Base-by-base conservation (phyloP, 164 flowering plant genomes). In the Tinospora cordifolia region DNA sequence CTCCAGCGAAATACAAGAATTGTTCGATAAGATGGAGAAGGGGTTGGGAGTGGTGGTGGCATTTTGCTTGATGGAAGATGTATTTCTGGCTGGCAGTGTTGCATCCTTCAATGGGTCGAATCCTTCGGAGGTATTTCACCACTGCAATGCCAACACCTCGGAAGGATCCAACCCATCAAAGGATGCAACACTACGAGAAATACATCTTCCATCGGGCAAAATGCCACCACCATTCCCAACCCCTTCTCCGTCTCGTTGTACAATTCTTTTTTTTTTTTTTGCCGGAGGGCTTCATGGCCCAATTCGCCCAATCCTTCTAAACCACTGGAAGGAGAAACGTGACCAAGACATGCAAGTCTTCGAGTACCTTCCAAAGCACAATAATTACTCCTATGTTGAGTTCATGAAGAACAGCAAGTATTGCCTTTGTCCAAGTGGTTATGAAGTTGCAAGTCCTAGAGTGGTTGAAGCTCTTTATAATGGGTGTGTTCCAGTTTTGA, bases 61-160 rank as follows among this genome's bases (percentile, higher is more conserved):
- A 21, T 67, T 67, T 67, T 36, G 2, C 69, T 59, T 19, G 69
- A 46, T 46, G 15, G 30, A 11, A 67, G 38, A 67, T 46, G 11
- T 19, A 67, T 67, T 67, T 49, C 69, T 44, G 69, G n/a, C n/a
- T n/a, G n/a, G 69, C 3, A 67, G 41, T 46, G 69, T 3, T 25
- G 10, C 69, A 24, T 67, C 69, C 22, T 67, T 67, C 17, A 36
- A 5, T 8, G 69, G 69, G n/a, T 15, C 47, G 38, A 67, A 67
- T 17, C 69, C 69, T 44, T 67, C 69, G 12, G 69, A 67, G 59
- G 59, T 67, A 11, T 67, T 67, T n/a, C n/a, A 25, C 59, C 69
- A 44, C 12, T 67, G 69, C 69, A 67, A 67, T 44, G 69, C 69
- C 26, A 67, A 67, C 21, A 67, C 59, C 59, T 67, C 69, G 12